phyloP scores from a whole-genome alignment of 345 rosid species.

The Syzygium aromaticum region DNA sequence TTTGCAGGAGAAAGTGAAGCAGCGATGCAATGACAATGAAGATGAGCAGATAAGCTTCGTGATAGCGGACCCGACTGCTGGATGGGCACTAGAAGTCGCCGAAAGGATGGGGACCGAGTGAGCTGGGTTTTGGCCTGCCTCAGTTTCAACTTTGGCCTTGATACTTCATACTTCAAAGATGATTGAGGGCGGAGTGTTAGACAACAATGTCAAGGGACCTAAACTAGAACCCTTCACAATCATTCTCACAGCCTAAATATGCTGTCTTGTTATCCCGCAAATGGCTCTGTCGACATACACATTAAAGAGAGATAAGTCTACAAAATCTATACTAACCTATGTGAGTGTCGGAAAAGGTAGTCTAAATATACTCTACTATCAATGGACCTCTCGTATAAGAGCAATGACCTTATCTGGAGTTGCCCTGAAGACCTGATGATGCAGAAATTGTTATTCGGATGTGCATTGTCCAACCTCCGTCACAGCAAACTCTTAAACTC shows the following conservation, averaged over 20 bases:
- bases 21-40: not conserved
- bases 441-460: not conserved
- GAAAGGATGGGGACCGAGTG: conserved; percentile 2
- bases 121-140: conserved; percentile 2
- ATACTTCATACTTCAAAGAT: conserved; percentile 3
- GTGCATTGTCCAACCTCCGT: not conserved
- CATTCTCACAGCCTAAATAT: not conserved
- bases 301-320: no score
- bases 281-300: not conserved
- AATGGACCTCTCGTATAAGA: not conserved
- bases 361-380: not conserved
- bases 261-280: not conserved
- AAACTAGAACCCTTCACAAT: not conserved
- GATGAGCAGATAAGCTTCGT: conserved; percentile 6
- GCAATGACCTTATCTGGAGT: not conserved
- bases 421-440: not conserved
- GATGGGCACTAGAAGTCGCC: conserved; percentile 15
- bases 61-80: conserved; percentile 4
- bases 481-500: not conserved
- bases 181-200: conserved; percentile 9
- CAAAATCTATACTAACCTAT: no score
- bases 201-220: conserved; percentile 2
- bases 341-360: no score
- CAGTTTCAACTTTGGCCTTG: conserved; percentile 6
- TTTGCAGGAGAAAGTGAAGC: conserved; percentile 5